phyloP scores from a whole-genome alignment of 1,139 yeast genomes.

The Kodamaea alishanica region DNA sequence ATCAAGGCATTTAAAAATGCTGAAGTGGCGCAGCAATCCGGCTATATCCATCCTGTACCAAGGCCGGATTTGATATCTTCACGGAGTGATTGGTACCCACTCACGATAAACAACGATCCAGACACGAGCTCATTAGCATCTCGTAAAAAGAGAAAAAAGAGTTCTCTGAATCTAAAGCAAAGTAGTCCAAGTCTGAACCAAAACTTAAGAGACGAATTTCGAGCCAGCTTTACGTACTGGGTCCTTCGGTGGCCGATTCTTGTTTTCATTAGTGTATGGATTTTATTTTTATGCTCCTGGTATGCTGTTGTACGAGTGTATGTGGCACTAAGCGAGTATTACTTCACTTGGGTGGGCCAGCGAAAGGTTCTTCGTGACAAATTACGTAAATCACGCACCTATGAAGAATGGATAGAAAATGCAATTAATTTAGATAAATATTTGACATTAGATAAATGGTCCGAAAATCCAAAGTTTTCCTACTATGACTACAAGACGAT shows the following conservation, averaged over 20 bases:
- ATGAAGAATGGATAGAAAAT: slow-evolving; percentile 59
- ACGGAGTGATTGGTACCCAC: slow-evolving; percentile 68
- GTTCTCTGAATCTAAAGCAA: slow-evolving; percentile 3
- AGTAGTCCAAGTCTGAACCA: slow-evolving; percentile 1
- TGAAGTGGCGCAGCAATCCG: slow-evolving; percentile 5
- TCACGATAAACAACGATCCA: slow-evolving; percentile 23
- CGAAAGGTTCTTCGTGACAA: slow-evolving; percentile 48
- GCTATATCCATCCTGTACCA: slow-evolving; percentile 4
- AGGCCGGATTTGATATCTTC: slow-evolving; percentile 46
- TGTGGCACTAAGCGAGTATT: slow-evolving; percentile 62
- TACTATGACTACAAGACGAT: slow-evolving; percentile 69
- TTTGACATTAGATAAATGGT: slow-evolving; percentile 64
- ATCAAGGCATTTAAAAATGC: slow-evolving; percentile 1
- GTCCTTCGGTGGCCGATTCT: slow-evolving; percentile 66
- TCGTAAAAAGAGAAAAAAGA: slow-evolving; percentile 3
- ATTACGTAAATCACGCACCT: slow-evolving; percentile 47
- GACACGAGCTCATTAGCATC: slow-evolving; percentile 2
- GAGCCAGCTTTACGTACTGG: slow-evolving; percentile 48
- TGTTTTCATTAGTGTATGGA: slow-evolving; percentile 51
- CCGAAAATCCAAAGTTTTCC: slow-evolving; percentile 55
- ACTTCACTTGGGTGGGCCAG: slow-evolving; percentile 58
- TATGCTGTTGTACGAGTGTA: slow-evolving; percentile 56
- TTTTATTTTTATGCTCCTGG: slow-evolving; percentile 42
- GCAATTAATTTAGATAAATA: slow-evolving; percentile 57
- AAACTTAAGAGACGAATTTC: slow-evolving; percentile 37